phyloP scores from a whole-genome alignment of 2,329 filamentous ascomycete genomes.

The Penicillium sp. region DNA sequence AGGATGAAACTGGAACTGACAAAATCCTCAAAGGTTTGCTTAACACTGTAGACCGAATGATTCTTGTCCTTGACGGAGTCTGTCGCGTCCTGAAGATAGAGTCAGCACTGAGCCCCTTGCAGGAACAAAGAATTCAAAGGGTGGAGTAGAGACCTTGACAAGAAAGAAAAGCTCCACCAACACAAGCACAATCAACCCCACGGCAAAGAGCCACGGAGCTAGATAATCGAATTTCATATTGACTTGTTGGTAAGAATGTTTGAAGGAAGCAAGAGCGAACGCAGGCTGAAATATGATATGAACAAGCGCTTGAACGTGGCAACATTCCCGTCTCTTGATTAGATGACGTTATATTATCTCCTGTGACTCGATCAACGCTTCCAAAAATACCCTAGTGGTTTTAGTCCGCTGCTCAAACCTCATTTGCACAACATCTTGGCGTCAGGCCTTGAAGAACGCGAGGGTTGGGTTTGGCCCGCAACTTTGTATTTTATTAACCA shows the following conservation, averaged over 20 bases:
- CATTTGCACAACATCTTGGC: neutral
- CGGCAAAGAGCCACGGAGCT: neutral
- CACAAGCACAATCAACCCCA: neutral
- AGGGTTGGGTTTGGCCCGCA: neutral
- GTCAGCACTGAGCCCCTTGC: neutral
- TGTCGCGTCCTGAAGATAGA: neutral
- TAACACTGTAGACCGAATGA: neutral
- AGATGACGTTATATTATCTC: neutral
- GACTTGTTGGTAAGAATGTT: neutral
- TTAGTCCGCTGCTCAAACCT: neutral
- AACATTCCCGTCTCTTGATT: neutral
- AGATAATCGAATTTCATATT: neutral
- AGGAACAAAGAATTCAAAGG: neutral
- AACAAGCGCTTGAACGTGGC: neutral
- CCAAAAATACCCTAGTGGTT: neutral
- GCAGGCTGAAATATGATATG: neutral
- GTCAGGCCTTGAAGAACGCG: neutral
- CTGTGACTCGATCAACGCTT: neutral
- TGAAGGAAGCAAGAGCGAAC: neutral
- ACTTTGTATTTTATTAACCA: too few species aligned
- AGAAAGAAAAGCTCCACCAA: neutral
- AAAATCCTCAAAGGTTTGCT: neutral
- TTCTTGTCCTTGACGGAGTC: neutral
- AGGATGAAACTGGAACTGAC: neutral
- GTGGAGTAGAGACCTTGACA: neutral